phyloP scores from a whole-genome alignment of 2,329 filamentous ascomycete species.

The Paraphoma sp. region DNA sequence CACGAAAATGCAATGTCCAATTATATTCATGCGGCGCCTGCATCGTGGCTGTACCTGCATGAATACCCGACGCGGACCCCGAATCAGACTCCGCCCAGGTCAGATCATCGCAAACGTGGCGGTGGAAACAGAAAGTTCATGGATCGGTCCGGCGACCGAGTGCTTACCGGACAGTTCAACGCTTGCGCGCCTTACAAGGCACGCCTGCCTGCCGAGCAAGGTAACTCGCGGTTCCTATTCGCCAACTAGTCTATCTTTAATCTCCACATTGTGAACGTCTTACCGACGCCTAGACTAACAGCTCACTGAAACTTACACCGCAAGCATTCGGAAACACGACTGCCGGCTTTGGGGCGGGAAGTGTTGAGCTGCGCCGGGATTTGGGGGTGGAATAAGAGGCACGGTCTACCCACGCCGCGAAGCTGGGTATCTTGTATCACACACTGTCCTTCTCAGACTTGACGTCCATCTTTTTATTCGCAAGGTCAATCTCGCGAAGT shows the following conservation, averaged over 20 bases:
- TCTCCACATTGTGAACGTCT: slow-evolving; percentile 3
- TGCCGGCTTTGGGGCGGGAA: not conserved
- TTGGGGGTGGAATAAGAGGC: slow-evolving; percentile 6
- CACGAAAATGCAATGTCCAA: not conserved
- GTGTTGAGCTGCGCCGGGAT: not conserved
- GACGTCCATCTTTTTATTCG: slow-evolving; percentile 1
- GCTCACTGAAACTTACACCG: slow-evolving; percentile 1
- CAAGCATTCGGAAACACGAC: not conserved
- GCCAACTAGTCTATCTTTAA: slow-evolving; percentile 4
- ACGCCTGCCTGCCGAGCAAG: not conserved
- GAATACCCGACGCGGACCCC: not conserved
- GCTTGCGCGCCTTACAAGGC: not conserved
- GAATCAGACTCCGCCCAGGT: not conserved
- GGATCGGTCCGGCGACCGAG: slow-evolving; percentile 4
- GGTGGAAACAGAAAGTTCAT: not conserved
- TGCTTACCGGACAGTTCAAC: not conserved
- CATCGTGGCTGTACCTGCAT: slow-evolving; percentile 8
- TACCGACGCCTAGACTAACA: slow-evolving; percentile 1
- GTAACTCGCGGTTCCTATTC: not conserved
- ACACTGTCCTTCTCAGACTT: not conserved
- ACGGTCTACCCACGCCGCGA: not conserved
- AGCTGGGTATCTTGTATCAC: not conserved
- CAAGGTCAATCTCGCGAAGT: not conserved
- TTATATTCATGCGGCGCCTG: not conserved
- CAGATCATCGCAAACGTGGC: slow-evolving; percentile 3